A percentile compares a stretch with the other conserved stretches of the same genome.
Conservation (phyloP, 176 grass and related monocot genomes). For the Dendrocalamus sinicus region DNA sequence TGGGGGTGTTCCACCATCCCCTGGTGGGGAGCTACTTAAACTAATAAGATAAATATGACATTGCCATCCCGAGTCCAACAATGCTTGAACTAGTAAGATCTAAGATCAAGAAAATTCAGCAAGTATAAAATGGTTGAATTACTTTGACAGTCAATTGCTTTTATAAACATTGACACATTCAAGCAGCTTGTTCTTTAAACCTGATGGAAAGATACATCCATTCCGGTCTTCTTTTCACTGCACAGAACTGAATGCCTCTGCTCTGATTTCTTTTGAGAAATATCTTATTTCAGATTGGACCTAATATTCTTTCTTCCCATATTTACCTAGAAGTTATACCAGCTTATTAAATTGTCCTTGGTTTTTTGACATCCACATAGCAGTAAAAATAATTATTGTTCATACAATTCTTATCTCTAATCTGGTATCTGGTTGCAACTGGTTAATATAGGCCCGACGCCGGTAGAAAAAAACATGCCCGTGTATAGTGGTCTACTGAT, state of each 20-base stretch:
- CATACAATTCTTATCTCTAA: background rate
- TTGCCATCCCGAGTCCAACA: background rate
- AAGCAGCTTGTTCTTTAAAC: background rate
- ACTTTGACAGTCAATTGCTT: conserved; percentile 17
- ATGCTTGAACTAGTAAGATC: background rate
- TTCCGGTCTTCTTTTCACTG: background rate
- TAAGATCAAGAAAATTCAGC: background rate
- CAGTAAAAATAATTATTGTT: background rate
- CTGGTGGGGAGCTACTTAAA: background rate
- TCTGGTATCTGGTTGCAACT: conserved; percentile 8
- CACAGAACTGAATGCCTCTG: background rate
- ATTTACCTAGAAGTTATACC: background rate
- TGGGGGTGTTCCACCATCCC: conserved; percentile 1
- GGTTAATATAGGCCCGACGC: conserved; percentile 32
- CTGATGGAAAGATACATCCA: background rate
- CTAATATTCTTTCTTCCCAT: background rate
- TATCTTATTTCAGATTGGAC: background rate
- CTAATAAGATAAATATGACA: background rate
- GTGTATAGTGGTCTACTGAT: conserved; percentile 2
- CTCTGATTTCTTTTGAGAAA: background rate
- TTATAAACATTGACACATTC: background rate
- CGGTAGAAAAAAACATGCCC: conserved; percentile 7
- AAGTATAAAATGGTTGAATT: conserved; percentile 13
- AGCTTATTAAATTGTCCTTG: background rate
- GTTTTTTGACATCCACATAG: background rate